Base-by-base conservation (phyloP, 2,329 filamentous ascomycete species). In the Esteya vermicola region DNA sequence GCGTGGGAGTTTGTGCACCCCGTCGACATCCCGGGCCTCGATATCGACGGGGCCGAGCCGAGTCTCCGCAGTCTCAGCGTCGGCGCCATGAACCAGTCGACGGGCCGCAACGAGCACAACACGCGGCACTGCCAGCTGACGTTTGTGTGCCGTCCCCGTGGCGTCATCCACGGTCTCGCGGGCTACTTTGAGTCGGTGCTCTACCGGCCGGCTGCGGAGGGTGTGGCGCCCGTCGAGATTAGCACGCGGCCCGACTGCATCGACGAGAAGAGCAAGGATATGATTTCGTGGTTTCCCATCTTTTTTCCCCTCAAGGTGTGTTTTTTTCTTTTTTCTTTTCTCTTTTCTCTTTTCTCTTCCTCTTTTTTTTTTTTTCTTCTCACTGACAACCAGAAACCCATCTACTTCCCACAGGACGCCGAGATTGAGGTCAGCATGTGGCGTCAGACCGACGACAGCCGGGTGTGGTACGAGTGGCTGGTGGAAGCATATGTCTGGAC, bases 251-350 rank as follows among this genome's bases (percentile, higher is more conserved):
- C 91, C 0, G 82, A 93, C 47, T 84, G 81, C 23, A 96, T 98
- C 61, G 85, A 91, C 41, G 65, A 66, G 42, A 96, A 96, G 72
- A 94, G 86, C 67, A 82, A 81, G 54, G 88, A 93, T 52, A 98
- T 98, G 93, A 93, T 95, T 47, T 93, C 85, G 41, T 98, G 91
- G 91, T 98, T 98, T 57, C 91, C 91, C 1, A 96, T 98, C 23
- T 95, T 89, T 63, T 98, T 98, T 55, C 91, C 93, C 0, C 63
- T 98, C 13, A 93, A 91, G 76, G 86, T 88, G 65, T 53, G 72
- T 56, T 19, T 30, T 22, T 20, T 19, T 6, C 19, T 7, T 25
- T 10, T 25, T 16, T 9, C 18, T 10, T 14, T 12, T 6, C 10
- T 26, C 20, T 23, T 20, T 43, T 12, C 21, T 22, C 21, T 20